These are phyloP conservation scores for Albizia julibrissin DNA, from an alignment of 306 rosid species.

Conservation along the genomic window DNA sequence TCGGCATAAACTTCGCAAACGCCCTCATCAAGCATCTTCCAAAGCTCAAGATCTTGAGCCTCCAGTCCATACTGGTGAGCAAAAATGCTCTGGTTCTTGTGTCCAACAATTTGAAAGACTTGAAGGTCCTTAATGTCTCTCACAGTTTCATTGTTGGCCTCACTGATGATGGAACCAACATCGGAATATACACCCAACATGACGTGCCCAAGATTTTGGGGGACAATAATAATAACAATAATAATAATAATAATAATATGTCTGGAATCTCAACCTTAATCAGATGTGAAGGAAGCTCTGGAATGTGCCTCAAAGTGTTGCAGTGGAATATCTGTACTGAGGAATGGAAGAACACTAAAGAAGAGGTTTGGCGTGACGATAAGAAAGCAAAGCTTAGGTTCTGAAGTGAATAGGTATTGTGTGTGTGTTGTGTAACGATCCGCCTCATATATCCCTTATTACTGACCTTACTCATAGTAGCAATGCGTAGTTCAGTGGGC, in stretches of 20 bases:
- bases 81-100: constrained; percentile 17
- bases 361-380: background rate
- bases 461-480: too few species aligned
- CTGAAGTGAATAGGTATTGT: background rate
- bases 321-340: background rate
- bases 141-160: background rate
- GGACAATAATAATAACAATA: too few species aligned
- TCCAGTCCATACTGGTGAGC: background rate
- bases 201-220: background rate
- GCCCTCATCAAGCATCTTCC: constrained; percentile 8
- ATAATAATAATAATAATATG: too few species aligned
- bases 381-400: background rate
- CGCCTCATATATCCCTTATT: too few species aligned
- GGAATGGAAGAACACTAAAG: background rate
- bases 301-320: background rate
- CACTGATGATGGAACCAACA: background rate
- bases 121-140: constrained; percentile 10
- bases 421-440: too few species aligned
- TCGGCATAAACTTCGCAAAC: background rate
- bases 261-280: background rate
- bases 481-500: too few species aligned
- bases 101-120: background rate
- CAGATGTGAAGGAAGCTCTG: background rate
- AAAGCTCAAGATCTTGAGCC: constrained; percentile 28
- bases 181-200: background rate